Conservation (phyloP, 352 stramenopile genomes). For the Pythium phragmiticola region DNA sequence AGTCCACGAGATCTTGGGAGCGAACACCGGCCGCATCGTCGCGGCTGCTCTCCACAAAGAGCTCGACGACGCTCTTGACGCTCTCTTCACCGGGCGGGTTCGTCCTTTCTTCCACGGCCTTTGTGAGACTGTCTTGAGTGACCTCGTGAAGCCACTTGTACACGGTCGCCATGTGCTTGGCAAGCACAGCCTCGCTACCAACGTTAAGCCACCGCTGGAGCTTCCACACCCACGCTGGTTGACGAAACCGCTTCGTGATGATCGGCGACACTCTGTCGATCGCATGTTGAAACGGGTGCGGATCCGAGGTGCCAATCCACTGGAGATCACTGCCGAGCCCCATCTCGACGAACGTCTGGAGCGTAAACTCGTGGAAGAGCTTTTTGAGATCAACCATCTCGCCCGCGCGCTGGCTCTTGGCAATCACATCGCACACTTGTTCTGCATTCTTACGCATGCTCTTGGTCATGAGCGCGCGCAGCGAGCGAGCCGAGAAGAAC, state of each 20-base stretch:
- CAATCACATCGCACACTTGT: not conserved
- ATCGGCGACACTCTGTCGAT: conserved; percentile 33
- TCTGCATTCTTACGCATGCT: too few relatives aligned
- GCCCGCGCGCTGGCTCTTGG: too few relatives aligned
- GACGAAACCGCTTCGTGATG: conserved; percentile 43
- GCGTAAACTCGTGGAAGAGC: conserved; percentile 47
- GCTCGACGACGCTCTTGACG: conserved; percentile 23
- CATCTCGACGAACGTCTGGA: conserved; percentile 56
- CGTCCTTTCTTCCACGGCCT: conserved; percentile 5
- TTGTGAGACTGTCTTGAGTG: conserved; percentile 33
- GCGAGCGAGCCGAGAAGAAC: conserved; percentile 23
- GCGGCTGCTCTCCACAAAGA: conserved; percentile 14
- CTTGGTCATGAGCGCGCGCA: conserved; percentile 26
- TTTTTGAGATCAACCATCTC: conserved; percentile 25
- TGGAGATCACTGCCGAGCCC: conserved; percentile 48
- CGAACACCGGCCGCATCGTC: conserved; percentile 29
- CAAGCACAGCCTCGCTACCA: conserved; percentile 37
- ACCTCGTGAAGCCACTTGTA: conserved; percentile 44
- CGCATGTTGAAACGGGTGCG: conserved; percentile 49
- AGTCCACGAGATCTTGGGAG: conserved; percentile 57
- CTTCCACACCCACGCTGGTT: conserved; percentile 30
- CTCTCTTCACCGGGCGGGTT: too few relatives aligned
- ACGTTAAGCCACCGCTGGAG: conserved; percentile 43
- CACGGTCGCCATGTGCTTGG: conserved; percentile 29
- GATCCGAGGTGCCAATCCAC: conserved; percentile 31